Evolutionary conservation across 2,329 filamentous ascomycete species (phyloP).

Genomic region (Ciborinia camelliae): DNA sequence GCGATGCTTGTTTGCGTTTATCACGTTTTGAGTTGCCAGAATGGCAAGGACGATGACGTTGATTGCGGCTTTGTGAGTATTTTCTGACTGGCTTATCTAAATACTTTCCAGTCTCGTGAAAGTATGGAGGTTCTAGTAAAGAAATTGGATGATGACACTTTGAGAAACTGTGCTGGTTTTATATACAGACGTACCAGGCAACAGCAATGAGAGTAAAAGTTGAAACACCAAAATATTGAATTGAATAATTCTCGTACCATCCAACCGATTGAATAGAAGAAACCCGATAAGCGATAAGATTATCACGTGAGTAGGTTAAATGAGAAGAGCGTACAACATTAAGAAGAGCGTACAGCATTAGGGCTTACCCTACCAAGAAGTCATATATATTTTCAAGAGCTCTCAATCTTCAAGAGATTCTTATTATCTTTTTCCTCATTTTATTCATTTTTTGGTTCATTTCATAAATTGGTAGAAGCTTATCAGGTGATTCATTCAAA

Average conservation of each 20-base stretch:
- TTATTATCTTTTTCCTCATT: too few species aligned
- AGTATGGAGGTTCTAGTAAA: too few species aligned
- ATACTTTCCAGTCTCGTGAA: not conserved
- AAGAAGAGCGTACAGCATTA: too few species aligned
- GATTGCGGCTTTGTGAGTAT: not conserved
- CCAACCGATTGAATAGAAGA: not conserved
- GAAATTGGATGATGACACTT: not conserved
- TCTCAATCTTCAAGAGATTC: too few species aligned
- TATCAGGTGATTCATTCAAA: too few species aligned
- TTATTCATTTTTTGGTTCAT: not conserved
- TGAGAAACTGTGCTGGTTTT: not conserved
- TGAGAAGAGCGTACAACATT: not conserved
- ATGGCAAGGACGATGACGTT: not conserved
- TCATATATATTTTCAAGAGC: too few species aligned
- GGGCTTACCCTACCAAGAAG: too few species aligned
- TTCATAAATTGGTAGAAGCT: too few species aligned
- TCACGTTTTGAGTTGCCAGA: conserved; percentile 3
- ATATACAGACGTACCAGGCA: not conserved
- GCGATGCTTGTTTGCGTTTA: conserved; percentile 17
- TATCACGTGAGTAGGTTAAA: not conserved
- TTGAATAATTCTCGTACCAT: not conserved
- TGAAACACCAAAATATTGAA: not conserved
- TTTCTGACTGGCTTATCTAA: not conserved
- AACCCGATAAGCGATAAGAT: not conserved
- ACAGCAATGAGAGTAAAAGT: not conserved